Evolutionary conservation across 805 yeast species (phyloP).

Genomic region (Candida silvicultrix): DNA sequence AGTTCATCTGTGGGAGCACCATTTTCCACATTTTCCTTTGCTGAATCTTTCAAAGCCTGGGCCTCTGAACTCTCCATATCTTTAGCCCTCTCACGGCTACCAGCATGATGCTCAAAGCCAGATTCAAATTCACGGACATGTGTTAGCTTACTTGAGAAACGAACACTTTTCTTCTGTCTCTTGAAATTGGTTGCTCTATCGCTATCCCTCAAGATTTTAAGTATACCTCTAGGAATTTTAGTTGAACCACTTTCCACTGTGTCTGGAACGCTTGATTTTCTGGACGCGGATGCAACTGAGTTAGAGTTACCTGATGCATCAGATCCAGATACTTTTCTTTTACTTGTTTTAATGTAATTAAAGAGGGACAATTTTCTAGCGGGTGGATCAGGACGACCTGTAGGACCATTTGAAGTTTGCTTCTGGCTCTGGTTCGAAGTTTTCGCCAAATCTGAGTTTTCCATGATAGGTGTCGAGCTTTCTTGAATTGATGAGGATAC

Average conservation of each 20-base stretch:
- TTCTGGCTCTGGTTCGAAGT: too few species aligned
- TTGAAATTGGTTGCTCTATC: neutral
- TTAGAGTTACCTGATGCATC: neutral
- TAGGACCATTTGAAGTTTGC: neutral
- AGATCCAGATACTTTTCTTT: neutral
- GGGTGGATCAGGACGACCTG: too few species aligned
- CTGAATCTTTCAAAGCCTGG: neutral
- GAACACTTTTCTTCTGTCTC: neutral
- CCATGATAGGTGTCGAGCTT: too few species aligned
- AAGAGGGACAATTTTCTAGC: neutral
- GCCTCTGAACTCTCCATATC: constrained; percentile 3
- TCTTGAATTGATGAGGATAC: too few species aligned
- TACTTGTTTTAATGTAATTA: neutral
- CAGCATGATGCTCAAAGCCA: neutral
- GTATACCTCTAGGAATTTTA: neutral
- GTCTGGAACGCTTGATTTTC: too few species aligned
- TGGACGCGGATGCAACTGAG: neutral
- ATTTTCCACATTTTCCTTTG: neutral
- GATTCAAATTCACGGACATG: neutral
- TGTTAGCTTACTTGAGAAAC: neutral
- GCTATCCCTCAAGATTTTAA: neutral
- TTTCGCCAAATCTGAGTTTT: too few species aligned
- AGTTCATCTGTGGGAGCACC: neutral
- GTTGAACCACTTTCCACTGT: too few species aligned
- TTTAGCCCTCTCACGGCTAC: neutral